Evolutionary conservation across 352 stramenopile genomes (phyloP).

Genomic region (Peronosclerospora sorghi): DNA sequence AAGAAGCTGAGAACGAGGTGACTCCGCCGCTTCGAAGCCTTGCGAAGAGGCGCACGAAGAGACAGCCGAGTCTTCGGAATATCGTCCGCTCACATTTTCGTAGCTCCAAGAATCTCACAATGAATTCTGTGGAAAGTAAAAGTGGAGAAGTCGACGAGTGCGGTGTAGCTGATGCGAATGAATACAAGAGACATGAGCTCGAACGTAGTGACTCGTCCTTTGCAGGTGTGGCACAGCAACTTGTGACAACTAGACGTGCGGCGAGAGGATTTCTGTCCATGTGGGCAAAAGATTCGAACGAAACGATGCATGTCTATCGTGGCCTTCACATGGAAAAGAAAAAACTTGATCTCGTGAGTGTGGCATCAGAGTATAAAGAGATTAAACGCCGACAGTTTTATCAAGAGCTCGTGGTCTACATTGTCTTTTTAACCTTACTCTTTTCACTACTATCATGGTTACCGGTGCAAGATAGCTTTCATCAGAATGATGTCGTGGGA

Average conservation of each 20-base stretch:
- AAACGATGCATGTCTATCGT: slow-evolving; percentile 53
- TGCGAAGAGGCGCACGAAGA: slow-evolving; percentile 19
- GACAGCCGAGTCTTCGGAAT: slow-evolving; percentile 46
- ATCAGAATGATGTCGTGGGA: slow-evolving; percentile 79
- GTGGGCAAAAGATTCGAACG: slow-evolving; percentile 45
- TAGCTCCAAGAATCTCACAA: slow-evolving; percentile 20
- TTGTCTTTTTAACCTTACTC: slow-evolving; percentile 65
- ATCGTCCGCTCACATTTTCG: slow-evolving; percentile 55
- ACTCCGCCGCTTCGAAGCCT: slow-evolving; percentile 6
- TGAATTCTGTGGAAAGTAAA: neutral
- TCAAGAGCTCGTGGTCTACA: slow-evolving; percentile 80
- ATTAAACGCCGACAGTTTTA: slow-evolving; percentile 83
- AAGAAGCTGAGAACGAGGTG: slow-evolving; percentile 19
- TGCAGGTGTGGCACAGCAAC: slow-evolving; percentile 59
- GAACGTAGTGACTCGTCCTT: slow-evolving; percentile 44
- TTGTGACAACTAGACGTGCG: slow-evolving; percentile 61
- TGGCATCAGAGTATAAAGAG: slow-evolving; percentile 80
- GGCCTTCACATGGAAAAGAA: slow-evolving; percentile 87
- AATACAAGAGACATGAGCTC: slow-evolving; percentile 2
- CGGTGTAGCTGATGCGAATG: neutral
- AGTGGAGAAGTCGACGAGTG: neutral
- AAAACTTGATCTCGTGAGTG: slow-evolving; percentile 66
- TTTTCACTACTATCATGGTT: slow-evolving; percentile 73
- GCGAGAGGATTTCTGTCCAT: slow-evolving; percentile 63
- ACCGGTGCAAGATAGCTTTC: slow-evolving; percentile 69